Evolutionary conservation across 75 land plant genomes (phyloP), one percentile per base, ranked within the genome.

Genomic region (Sequoiadendron giganteum): DNA sequence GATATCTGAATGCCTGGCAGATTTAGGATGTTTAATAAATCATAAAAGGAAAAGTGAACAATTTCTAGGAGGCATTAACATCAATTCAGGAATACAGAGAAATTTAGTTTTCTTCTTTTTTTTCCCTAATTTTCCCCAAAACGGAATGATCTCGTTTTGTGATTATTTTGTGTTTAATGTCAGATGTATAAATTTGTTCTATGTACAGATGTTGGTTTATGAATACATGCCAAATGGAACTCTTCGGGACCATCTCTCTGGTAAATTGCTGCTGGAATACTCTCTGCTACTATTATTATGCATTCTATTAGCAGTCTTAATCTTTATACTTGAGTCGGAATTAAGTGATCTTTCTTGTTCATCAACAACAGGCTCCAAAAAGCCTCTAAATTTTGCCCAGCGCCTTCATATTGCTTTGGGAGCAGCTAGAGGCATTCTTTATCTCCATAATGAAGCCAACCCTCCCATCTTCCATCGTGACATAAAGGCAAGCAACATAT

Each of bases 391-490:
- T 94, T 81, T 97, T 86, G 77, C 86, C 18, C 88, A 88, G 73
- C 91, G 95, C 39, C 56, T 94, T 85, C 91, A 90, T 3, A 88
- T 94, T 85, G 95, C 95, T 30, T n/a, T 93, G 58, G 95, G 93
- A 78, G 54, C 95, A 19, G 92, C 95, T 10, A 87, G 88, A 85
- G 95, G 95, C 78, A 94, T 94, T 36, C 92, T 89, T 10, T 94
- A 94, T 84, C 91, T 94, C 72, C 95, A 97, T 88, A 93, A 92
- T 1, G 97, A 96, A 87, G 97, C 96, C 68, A 82, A 96, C 81
- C 97, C 99, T 45, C 96, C 99, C 25, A 94, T 97, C 38, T 93
- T 94, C 81, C 99, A 97, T 86, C 91, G 99, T 21, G 97, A 96
- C 89, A 94, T 96, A 85, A 97, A 97, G 90, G 94, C 97, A 25